Evolutionary conservation across 441 rosid species (phyloP).

Genomic region (Dalechampia spathulata): DNA sequence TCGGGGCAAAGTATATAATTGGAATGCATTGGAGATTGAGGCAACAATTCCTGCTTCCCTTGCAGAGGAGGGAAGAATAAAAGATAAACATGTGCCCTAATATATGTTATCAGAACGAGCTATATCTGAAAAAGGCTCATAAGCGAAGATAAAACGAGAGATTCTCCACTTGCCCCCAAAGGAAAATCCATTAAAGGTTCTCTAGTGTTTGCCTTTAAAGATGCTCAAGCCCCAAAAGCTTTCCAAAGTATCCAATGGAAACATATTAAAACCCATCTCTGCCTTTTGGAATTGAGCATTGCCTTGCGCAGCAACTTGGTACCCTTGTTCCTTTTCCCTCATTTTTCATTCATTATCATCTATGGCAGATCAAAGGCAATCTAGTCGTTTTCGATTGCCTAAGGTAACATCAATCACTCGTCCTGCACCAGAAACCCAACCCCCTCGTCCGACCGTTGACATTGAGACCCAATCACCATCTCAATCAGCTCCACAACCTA

Average conservation of each 20-base stretch:
- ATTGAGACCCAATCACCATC: too few species aligned
- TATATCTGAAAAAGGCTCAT: neutral
- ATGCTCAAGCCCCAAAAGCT: constrained; percentile 2
- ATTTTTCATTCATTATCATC: neutral
- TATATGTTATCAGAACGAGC: neutral
- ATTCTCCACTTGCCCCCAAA: constrained; percentile 37
- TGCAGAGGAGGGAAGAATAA: neutral
- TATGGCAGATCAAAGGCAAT: constrained; percentile 46
- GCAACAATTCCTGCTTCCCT: neutral
- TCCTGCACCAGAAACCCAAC: constrained; percentile 20
- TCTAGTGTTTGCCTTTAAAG: constrained; percentile 15
- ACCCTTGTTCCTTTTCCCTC: neutral
- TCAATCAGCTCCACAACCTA: constrained; percentile 31
- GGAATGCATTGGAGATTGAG: constrained; percentile 1
- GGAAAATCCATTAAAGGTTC: constrained; percentile 21
- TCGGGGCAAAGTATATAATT: constrained; percentile 14
- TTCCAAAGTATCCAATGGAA: constrained; percentile 31
- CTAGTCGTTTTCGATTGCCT: constrained; percentile 52
- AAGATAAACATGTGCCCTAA: neutral
- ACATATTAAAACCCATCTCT: constrained; percentile 20
- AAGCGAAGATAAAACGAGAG: constrained; percentile 15
- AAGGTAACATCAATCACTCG: constrained; percentile 42
- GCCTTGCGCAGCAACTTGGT: constrained; percentile 2
- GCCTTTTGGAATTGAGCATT: constrained; percentile 7
- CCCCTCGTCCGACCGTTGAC: constrained; percentile 18